Evolutionary conservation across 352 stramenopile species (phyloP), one percentile per base, ranked within the genome.

Genomic region (Blastocystis sp.): DNA sequence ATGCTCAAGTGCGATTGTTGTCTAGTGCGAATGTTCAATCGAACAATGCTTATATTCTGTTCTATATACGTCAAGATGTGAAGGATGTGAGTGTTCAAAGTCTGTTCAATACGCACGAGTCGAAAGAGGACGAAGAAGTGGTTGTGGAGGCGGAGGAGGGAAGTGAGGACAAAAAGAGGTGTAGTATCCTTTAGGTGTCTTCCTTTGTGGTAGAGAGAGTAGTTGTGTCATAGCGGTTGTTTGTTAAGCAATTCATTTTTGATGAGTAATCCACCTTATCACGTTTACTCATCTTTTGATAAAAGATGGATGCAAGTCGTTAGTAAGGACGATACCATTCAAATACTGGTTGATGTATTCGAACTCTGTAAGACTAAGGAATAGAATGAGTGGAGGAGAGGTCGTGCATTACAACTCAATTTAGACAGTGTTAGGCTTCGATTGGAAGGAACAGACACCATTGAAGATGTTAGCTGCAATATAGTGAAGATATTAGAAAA

Each of bases 1-100:
- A 99, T 90, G 89, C 94, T 92, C 86, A 91, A 92, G 88, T 95
- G 90, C 89, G 94, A 93, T 91, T 94, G 35, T 93, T 96, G 3
- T 49, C 71, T 9, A 29, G 93, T 9, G 91, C 93, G 21, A 92
- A 96, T 80, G 92, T 95, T 12, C 90, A 95, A 4, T 93, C 90
- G 9, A 92, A 92, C 1, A 93, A 92, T 1, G 93, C 93, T 42
- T 96, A 96, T 63, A 94, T 96, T 54, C 88, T 96, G 49, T 96
- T 96, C 88, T 96, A 96, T 89, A 86, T 95, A 49, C 91, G 93
- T 46, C 94, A 93, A 5, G 93, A 96, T 88, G 94, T 95, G 90
- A 92, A 94, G 77, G 90, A 89, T 66, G 89, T 92, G 37, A 87
- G 92, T 12, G 92, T 95, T 12, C 93, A 93, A 83, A 92, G 93